phyloP scores from a whole-genome alignment of 306 rosid genomes.

The Corylus avellana region DNA sequence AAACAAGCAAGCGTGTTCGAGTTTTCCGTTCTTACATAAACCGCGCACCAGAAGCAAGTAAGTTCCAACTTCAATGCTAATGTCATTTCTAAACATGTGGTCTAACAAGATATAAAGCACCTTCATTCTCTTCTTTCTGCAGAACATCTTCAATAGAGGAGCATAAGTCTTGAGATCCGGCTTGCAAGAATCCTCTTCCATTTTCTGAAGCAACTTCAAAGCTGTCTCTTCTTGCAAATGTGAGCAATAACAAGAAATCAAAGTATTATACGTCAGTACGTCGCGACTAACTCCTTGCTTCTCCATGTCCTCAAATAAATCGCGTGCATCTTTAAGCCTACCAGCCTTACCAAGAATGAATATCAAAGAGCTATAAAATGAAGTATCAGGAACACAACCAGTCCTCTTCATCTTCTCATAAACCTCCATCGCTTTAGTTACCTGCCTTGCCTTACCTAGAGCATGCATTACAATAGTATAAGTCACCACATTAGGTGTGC shows the following conservation, averaged over 20 bases:
- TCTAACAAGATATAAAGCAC: conserved; percentile 66
- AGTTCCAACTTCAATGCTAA: conserved; percentile 60
- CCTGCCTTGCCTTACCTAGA: conserved; percentile 59
- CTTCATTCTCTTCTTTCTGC: conserved; percentile 81
- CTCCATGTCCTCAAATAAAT: conserved; percentile 67
- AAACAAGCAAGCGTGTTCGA: conserved; percentile 51
- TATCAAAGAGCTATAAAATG: conserved; percentile 60
- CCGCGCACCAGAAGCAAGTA: conserved; percentile 61
- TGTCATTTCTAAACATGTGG: conserved; percentile 72
- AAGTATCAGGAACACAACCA: conserved; percentile 56
- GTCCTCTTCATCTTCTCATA: conserved; percentile 59
- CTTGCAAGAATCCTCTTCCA: conserved; percentile 66
- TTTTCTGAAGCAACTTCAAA: conserved; percentile 72
- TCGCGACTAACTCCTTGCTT: conserved; percentile 62
- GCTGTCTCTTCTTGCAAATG: conserved; percentile 80
- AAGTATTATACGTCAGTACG: conserved; percentile 48
- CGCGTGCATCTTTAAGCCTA: conserved; percentile 65
- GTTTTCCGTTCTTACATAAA: conserved; percentile 51
- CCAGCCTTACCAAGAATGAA: conserved; percentile 66
- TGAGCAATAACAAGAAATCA: conserved; percentile 65
- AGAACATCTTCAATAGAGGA: conserved; percentile 82
- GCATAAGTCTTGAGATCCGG: conserved; percentile 65
- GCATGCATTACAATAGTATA: conserved; percentile 64
- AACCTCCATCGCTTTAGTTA: conserved; percentile 55
- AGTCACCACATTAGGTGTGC: conserved; percentile 59